phyloP scores from a whole-genome alignment of 768 basidiomycete species.

The Omphalotus guepiniiformis region DNA sequence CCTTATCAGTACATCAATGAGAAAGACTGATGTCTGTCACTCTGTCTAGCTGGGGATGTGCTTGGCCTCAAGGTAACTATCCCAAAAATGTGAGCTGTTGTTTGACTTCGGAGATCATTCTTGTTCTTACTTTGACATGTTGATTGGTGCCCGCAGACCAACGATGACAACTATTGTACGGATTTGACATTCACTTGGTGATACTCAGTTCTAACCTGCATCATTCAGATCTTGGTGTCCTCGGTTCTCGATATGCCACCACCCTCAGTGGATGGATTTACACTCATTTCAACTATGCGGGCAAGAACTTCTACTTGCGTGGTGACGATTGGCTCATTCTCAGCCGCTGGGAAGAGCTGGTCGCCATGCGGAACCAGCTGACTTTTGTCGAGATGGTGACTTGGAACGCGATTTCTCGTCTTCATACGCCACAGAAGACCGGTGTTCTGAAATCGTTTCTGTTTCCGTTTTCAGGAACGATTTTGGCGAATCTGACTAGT shows the following conservation, averaged over 20 bases:
- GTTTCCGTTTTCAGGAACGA: conserved; percentile 62
- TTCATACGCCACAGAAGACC: background rate
- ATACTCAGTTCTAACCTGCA: background rate
- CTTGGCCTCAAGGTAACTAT: conserved; percentile 50
- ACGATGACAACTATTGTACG: conserved; percentile 48
- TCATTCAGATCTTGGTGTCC: conserved; percentile 35
- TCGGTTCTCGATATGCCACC: conserved; percentile 38
- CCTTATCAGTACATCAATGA: background rate
- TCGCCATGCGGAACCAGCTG: conserved; percentile 49
- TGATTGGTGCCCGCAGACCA: conserved; percentile 25
- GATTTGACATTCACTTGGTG: no score
- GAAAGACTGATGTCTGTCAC: background rate
- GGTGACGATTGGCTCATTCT: conserved; percentile 66
- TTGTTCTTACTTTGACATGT: background rate
- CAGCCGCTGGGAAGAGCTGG: conserved; percentile 67
- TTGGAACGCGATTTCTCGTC: conserved; percentile 38
- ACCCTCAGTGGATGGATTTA: conserved; percentile 35
- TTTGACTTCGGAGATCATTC: conserved; percentile 9
- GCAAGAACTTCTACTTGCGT: conserved; percentile 64
- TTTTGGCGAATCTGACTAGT: conserved; percentile 75
- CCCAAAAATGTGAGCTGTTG: conserved; percentile 33
- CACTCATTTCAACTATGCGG: conserved; percentile 37
- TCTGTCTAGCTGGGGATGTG: conserved; percentile 51
- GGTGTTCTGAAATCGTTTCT: no score
- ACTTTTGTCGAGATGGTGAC: conserved; percentile 64